phyloP scores from a whole-genome alignment of 2,329 filamentous ascomycete species.

The Parafenestella ontariensis region DNA sequence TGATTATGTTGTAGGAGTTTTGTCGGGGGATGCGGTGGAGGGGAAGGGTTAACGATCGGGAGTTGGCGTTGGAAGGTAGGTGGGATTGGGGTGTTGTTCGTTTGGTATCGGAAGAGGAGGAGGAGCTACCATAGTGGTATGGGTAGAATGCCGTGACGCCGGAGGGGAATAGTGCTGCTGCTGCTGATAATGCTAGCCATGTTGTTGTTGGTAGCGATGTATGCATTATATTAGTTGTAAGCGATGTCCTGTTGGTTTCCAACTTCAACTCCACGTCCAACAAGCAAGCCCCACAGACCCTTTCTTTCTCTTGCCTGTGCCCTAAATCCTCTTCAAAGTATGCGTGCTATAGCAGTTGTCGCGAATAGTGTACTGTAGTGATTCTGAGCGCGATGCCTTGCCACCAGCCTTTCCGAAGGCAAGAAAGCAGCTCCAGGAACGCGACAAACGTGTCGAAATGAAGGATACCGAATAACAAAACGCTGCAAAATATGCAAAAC shows the following conservation, averaged over 20 bases:
- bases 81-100: conserved; percentile 8
- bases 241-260: not conserved
- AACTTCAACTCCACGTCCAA: not conserved
- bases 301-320: not conserved
- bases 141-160: conserved; percentile 47
- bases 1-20: conserved; percentile 56
- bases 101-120: conserved; percentile 1
- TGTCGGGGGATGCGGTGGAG: conserved; percentile 49
- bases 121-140: conserved; percentile 27
- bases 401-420: too few relatives aligned
- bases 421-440: too few relatives aligned
- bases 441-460: too few relatives aligned
- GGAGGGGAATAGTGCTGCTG: conserved; percentile 35
- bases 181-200: conserved; percentile 34
- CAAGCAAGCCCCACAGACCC: not conserved
- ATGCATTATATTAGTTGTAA: conserved; percentile 40
- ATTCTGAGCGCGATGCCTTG: too few relatives aligned
- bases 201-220: conserved; percentile 26
- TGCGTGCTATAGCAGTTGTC: not conserved
- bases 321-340: not conserved
- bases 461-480: too few relatives aligned
- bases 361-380: not conserved
- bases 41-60: conserved; percentile 31
- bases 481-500: too few relatives aligned
- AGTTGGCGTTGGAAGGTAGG: conserved; percentile 1